Percentiles rank a stretch among this genome's conserved stretches.
phyloP scores from a whole-genome alignment of 148 eudicot genomes.

The Dysphania ambrosioides region DNA sequence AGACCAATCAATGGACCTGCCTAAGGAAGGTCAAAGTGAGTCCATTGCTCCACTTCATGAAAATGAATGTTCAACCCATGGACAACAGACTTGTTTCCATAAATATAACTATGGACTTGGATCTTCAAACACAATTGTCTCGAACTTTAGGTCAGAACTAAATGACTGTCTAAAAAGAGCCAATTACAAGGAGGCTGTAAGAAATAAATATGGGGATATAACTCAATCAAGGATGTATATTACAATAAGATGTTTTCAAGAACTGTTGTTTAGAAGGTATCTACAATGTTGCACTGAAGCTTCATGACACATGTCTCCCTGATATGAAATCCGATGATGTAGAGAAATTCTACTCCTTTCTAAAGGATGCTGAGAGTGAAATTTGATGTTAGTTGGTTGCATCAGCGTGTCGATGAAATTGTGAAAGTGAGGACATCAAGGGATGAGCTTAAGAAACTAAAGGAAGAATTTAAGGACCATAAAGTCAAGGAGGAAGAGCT shows the following conservation, averaged over 20 bases:
- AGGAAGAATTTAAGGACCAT: not conserved
- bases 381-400: not conserved
- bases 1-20: too few species aligned
- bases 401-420: not conserved
- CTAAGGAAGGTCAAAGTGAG: too few species aligned
- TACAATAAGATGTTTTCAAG: not conserved
- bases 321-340: not conserved
- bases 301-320: not conserved
- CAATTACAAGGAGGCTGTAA: too few species aligned
- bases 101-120: too few species aligned
- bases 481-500: not conserved
- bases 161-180: too few species aligned
- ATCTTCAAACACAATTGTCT: too few species aligned
- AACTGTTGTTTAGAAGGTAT: not conserved
- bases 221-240: not conserved
- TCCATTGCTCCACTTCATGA: too few species aligned
- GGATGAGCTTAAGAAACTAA: not conserved
- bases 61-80: too few species aligned
- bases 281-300: not conserved
- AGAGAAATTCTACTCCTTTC: not conserved
- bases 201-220: not conserved
- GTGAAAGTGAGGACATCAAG: not conserved
- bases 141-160: too few species aligned
- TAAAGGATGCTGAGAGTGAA: not conserved
- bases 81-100: too few species aligned